A percentile compares a stretch with the other conserved stretches of the same genome.
These are phyloP conservation scores for Ogataea pignaliae DNA, from an alignment of 805 yeast species.

Conservation along the genomic window DNA sequence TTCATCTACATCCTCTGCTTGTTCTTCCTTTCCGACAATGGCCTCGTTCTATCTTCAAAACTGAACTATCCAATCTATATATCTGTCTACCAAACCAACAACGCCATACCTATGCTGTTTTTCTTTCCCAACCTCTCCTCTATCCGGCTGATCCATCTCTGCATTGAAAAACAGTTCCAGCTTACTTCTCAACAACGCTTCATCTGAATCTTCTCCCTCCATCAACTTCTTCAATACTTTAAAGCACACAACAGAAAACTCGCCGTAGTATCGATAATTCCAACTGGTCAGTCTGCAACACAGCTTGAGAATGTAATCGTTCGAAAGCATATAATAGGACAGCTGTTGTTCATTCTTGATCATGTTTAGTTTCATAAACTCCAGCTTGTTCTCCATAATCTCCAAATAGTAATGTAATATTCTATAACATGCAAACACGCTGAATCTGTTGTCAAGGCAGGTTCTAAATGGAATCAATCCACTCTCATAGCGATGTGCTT, in stretches of 20 bases:
- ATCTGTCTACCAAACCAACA: conserved; percentile 23
- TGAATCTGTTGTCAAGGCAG: conserved; percentile 54
- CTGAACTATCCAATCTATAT: conserved; percentile 20
- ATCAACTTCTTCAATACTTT: conserved; percentile 34
- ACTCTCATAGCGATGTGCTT: conserved; percentile 44
- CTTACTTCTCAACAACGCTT: conserved; percentile 35
- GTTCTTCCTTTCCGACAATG: too few species aligned
- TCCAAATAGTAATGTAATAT: conserved; percentile 42
- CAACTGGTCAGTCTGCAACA: conserved; percentile 53
- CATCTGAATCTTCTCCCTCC: conserved; percentile 33
- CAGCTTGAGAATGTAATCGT: conserved; percentile 37
- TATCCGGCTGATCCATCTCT: not conserved
- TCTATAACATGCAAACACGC: conserved; percentile 50
- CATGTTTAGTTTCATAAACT: conserved; percentile 23
- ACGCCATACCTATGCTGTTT: conserved; percentile 15
- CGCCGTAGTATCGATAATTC: conserved; percentile 63
- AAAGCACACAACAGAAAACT: conserved; percentile 42
- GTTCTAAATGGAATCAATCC: conserved; percentile 52
- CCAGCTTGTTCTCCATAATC: conserved; percentile 16
- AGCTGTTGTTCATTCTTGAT: conserved; percentile 9
- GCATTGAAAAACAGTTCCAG: conserved; percentile 34
- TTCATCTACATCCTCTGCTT: too few species aligned
- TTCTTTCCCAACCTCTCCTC: conserved; percentile 1
- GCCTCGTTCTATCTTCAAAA: not conserved
- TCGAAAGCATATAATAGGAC: conserved; percentile 14